Evolutionary conservation across 1,284 basidiomycete genomes (phyloP), one percentile per base, ranked within the genome.

Genomic region (Irpex lacteus): DNA sequence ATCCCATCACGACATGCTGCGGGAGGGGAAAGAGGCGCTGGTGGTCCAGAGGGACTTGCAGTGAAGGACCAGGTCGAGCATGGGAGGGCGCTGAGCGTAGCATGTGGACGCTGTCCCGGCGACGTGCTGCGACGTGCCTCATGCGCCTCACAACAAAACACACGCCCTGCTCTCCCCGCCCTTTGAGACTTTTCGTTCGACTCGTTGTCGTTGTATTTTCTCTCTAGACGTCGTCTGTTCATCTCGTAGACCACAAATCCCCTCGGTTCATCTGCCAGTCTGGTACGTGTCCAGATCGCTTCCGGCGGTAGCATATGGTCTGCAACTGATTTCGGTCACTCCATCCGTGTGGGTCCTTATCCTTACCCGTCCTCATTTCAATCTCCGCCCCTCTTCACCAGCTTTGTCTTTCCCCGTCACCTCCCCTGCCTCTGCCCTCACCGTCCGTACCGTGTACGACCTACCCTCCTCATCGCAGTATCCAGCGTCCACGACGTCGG

Each of bases 391-490:
- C 60, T 56, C 63, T 50, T 61, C 60, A 62, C 64, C 61, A 65
- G 61, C 64, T 65, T 65, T 63, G 64, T 65, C 64, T 60, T 59
- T 63, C 59, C 61, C 64, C 64, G 64, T 63, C 64, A 65, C 54
- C 64, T 65, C 60, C 64, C 50, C 50, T 61, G 54, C 49, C 53
- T 37, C 59, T 55, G 60, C 47, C 19, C 53, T 19, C 55, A 53
- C 59, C 62, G 58, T 61, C 58, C 61, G 26, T 54, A 50, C 64
- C 52, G 61, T 63, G 61, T 52, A 56, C 61, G 61, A 61, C 34
- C 34, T 5, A 9, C 13, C 58, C 58, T 59, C 37, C 58, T 59
- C 58, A 36, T 59, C 58, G 58, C 13, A 13, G 5, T 6, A 40
- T 32, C 13, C 37, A 40, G 37, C 63, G 50, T 56, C 59, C 53